Base-by-base conservation (phyloP, 164 flowering plant genomes). In the Vitis riparia region DNA sequence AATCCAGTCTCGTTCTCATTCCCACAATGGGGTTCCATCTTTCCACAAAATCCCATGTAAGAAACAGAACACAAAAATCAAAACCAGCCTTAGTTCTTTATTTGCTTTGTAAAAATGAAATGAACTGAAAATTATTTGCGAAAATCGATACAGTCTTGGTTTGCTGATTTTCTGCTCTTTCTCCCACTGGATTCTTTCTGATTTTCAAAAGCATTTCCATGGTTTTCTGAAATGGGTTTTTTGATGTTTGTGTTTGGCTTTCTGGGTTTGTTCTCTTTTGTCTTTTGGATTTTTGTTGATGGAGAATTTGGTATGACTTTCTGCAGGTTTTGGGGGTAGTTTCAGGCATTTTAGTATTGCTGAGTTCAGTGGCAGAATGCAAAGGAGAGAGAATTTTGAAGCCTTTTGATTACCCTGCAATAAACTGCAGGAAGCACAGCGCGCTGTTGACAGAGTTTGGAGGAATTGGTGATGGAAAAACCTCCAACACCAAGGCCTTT, bases 401-500 rank as follows among this genome's bases (percentile, higher is more conserved):
- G 9, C 3, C 73, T 11, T 27, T 65, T 19, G 32, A 59, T 3
- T 77, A 62, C 60, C 11, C 14, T 14, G 74, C 77, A 0, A 30
- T 77, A 9, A 67, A 9, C 23, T 77, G 80, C 55, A 71, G 81
- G 3, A 75, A 78, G 47, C 78, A 80, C 55, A 82, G 65, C 9
- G 92, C 87, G 0, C 49, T 75, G 2, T 37, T 92, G 79, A 79
- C 87, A 1, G 91, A 89, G 50, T 92, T 88, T 61, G 94, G 94
- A 30, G 97, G 84, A 1, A 80, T 83, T 9, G 90, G 91, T 0
- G 96, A 92, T 60, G 97, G 97, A 0, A 81, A 73, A 55, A 91
- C 94, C 6, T 79, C 78, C 8, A 92, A 90, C 80, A 92, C 97
- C 0, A 72, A 76, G 65, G 97, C 90, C 0, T 92, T 92, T 52